A percentile compares a stretch with the other conserved stretches of the same genome.
Evolutionary conservation across 2,329 filamentous ascomycete genomes (phyloP).

Genomic region (Neonectria ditissima): DNA sequence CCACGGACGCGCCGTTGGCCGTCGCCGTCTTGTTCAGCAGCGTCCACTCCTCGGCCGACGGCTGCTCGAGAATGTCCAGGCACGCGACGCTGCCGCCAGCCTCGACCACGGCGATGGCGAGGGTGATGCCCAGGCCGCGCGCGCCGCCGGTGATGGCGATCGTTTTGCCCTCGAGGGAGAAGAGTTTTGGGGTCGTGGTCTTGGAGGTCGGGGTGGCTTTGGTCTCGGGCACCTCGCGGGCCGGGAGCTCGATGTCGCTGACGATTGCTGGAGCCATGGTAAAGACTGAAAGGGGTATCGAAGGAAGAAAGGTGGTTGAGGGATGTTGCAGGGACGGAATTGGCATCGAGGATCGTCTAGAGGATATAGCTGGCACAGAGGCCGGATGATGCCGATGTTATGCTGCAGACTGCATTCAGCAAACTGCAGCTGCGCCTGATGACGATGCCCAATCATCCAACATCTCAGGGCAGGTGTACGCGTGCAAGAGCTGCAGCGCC

Average conservation of each 20-base stretch:
- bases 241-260: conserved; percentile 46
- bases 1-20: conserved; percentile 48
- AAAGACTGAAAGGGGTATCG: background rate
- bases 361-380: conserved; percentile 10
- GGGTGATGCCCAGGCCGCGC: conserved; percentile 62
- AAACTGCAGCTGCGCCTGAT: conserved; percentile 14
- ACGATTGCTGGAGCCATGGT: conserved; percentile 46
- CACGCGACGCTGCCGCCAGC: conserved; percentile 62
- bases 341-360: background rate
- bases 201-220: conserved; percentile 47
- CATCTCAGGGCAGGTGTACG: conserved; percentile 30
- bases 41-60: conserved; percentile 55
- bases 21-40: conserved; percentile 55
- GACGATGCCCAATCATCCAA: background rate
- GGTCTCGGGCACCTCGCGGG: conserved; percentile 45
- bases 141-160: conserved; percentile 64
- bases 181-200: conserved; percentile 49
- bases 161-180: conserved; percentile 59
- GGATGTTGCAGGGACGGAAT: background rate
- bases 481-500: conserved; percentile 25
- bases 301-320: background rate
- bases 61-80: conserved; percentile 57
- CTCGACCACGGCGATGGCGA: conserved; percentile 62
- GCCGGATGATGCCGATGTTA: background rate
- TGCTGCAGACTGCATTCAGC: background rate